phyloP scores from a whole-genome alignment of 2,329 filamentous ascomycete genomes.

The Lomentospora prolificans region DNA sequence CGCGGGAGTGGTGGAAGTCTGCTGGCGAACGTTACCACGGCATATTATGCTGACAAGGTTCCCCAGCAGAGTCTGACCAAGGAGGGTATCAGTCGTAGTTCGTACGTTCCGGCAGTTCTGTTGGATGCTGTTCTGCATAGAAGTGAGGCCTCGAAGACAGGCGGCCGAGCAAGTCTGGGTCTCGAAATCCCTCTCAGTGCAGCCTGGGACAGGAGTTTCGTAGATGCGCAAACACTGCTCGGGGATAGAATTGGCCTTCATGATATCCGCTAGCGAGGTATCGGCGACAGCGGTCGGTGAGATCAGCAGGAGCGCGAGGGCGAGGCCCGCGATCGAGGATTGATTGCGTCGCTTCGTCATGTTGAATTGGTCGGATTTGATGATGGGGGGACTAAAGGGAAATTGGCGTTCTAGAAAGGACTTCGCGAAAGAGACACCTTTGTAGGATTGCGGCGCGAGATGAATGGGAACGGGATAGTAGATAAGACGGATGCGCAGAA shows the following conservation, averaged over 20 bases:
- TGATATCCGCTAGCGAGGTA: not conserved
- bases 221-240: constrained; percentile 1
- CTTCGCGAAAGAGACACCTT: no score
- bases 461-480: not conserved
- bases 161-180: not conserved
- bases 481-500: not conserved
- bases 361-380: not conserved
- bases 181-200: constrained; percentile 1
- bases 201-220: not conserved
- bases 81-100: not conserved
- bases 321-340: not conserved
- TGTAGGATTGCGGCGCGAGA: no score
- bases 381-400: not conserved
- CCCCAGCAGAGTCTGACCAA: not conserved
- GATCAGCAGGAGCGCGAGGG: not conserved
- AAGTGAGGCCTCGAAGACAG: not conserved
- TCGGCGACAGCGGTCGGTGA: not conserved
- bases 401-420: not conserved
- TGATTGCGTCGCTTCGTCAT: not conserved
- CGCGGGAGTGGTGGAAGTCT: not conserved
- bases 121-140: not conserved
- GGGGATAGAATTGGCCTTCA: not conserved
- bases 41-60: not conserved
- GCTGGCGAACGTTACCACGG: not conserved
- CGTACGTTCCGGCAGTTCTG: not conserved